Conservation (phyloP, 2,329 filamentous ascomycete genomes). For the Exophiala dermatitidis region DNA sequence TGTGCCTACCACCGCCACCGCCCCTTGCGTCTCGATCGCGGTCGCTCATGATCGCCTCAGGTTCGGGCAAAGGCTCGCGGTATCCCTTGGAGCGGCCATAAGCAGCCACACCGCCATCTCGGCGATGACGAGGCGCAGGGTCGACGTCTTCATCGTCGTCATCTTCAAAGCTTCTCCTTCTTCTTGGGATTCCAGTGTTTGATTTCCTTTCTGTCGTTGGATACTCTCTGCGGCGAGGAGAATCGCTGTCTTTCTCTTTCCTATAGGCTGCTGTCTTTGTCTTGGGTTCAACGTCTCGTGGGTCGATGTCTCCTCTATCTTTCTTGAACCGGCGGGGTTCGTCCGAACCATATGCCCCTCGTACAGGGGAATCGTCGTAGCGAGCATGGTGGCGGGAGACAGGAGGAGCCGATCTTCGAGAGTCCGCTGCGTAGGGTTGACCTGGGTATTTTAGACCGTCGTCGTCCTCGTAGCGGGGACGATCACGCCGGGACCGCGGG, state of each 20-base stretch:
- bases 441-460: conserved; percentile 10
- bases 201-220: conserved; percentile 6
- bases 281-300: conserved; percentile 18
- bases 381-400: conserved; percentile 9
- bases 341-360: conserved; percentile 2
- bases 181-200: conserved; percentile 16
- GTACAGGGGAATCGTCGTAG: conserved; percentile 14
- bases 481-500: conserved; percentile 15
- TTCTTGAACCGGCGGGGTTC: conserved; percentile 6
- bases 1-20: background rate
- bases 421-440: conserved; percentile 6
- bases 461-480: conserved; percentile 11
- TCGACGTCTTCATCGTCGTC: conserved; percentile 11
- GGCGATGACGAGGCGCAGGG: conserved; percentile 1
- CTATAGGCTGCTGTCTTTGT: background rate
- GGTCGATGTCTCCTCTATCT: conserved; percentile 12
- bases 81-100: conserved; percentile 20
- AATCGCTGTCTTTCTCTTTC: conserved; percentile 10
- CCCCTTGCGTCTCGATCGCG: conserved; percentile 1
- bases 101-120: conserved; percentile 2
- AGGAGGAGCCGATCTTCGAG: conserved; percentile 6
- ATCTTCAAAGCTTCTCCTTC: conserved; percentile 13
- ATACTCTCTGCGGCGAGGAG: too few species aligned
- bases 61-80: conserved; percentile 13
- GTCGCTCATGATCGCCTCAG: conserved; percentile 4